Evolutionary conservation across 116 monocot species (phyloP).

Genomic region (Phalaenopsis hybrid): DNA sequence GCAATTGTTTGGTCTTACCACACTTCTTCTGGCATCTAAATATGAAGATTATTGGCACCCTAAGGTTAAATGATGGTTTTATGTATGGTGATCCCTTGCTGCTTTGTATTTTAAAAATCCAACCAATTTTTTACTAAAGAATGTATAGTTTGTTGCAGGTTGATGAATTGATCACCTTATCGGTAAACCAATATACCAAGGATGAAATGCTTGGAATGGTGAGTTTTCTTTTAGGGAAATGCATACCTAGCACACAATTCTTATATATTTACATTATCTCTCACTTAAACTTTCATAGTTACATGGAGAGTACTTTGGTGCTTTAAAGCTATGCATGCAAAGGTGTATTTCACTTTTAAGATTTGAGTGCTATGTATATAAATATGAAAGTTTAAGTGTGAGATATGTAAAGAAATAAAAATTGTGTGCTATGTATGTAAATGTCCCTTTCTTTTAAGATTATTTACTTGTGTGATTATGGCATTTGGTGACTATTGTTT

Average conservation of each 20-base stretch:
- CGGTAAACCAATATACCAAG: slow-evolving; percentile 27
- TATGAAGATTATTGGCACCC: slow-evolving; percentile 73
- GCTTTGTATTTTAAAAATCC: not conserved
- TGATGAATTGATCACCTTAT: slow-evolving; percentile 46
- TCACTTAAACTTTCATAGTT: too few relatives aligned
- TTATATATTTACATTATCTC: not conserved
- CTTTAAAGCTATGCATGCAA: too few relatives aligned
- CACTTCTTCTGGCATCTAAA: slow-evolving; percentile 60
- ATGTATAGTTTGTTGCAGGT: slow-evolving; percentile 25
- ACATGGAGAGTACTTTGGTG: too few relatives aligned
- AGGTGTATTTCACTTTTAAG: too few relatives aligned
- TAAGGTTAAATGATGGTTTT: slow-evolving; percentile 23
- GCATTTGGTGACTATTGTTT: not conserved
- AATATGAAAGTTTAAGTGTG: too few relatives aligned
- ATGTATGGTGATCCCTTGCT: not conserved
- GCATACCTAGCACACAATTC: too few relatives aligned
- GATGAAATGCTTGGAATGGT: slow-evolving; percentile 62
- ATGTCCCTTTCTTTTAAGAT: not conserved
- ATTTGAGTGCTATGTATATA: too few relatives aligned
- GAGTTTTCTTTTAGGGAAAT: not conserved
- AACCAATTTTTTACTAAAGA: not conserved
- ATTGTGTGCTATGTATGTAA: too few relatives aligned
- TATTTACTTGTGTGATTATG: not conserved
- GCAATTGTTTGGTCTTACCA: slow-evolving; percentile 59
- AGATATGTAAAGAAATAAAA: too few relatives aligned